Evolutionary conservation across 1,284 basidiomycete genomes (phyloP).

Genomic region (Schizopora paradoxa): DNA sequence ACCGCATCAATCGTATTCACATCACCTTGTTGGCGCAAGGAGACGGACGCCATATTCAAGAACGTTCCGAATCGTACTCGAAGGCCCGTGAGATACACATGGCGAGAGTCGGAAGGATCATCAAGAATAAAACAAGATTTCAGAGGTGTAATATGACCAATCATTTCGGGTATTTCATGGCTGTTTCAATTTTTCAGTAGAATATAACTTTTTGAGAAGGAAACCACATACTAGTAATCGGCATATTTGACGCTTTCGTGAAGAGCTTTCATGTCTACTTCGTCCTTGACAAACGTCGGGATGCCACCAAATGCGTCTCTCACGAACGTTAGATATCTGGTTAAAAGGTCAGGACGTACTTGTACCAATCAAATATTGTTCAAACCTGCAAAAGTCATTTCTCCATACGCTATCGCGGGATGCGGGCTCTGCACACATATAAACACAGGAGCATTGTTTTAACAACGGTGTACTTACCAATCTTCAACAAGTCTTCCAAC

Average conservation of each 20-base stretch:
- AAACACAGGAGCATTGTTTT: constrained; percentile 13
- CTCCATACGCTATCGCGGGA: constrained; percentile 66
- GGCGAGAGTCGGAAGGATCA: constrained; percentile 63
- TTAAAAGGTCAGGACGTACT: constrained; percentile 19
- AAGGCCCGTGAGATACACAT: constrained; percentile 57
- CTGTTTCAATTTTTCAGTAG: constrained; percentile 28
- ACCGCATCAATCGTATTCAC: constrained; percentile 90
- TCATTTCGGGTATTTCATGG: constrained; percentile 68
- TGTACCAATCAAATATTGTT: constrained; percentile 6
- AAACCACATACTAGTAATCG: constrained; percentile 43
- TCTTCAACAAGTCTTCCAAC: constrained; percentile 58
- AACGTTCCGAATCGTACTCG: constrained; percentile 65
- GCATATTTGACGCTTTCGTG: constrained; percentile 36
- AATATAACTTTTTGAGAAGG: not conserved
- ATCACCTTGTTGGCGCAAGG: constrained; percentile 64
- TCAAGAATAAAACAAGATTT: constrained; percentile 67
- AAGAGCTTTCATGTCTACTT: constrained; percentile 40
- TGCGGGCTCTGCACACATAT: constrained; percentile 26
- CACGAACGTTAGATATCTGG: constrained; percentile 58
- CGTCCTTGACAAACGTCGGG: constrained; percentile 56
- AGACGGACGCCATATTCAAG: constrained; percentile 66
- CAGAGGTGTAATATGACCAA: constrained; percentile 51
- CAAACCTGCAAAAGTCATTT: constrained; percentile 83
- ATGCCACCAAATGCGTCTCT: constrained; percentile 65
- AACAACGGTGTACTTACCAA: constrained; percentile 34